Base-by-base conservation (phyloP, 2,329 filamentous ascomycete genomes). In the Albophoma yamanashiensis region DNA sequence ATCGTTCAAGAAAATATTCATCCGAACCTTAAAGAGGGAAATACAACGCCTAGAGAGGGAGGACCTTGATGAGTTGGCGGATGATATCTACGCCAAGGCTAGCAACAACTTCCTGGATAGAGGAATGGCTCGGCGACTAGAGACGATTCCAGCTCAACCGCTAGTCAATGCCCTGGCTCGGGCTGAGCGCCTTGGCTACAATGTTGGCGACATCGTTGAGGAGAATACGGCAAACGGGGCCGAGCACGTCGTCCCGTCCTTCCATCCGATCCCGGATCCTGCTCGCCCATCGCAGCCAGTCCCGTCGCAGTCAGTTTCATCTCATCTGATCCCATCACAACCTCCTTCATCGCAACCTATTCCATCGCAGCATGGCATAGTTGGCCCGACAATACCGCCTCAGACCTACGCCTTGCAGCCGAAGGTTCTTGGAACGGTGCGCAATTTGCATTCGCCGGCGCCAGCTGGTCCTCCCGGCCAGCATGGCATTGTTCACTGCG, bases 171-270 rank as follows among this genome's bases (percentile, higher is more conserved):
- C 81, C 17, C 74, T 85, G 25, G 82, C 82, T 2, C 74, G 78
- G 42, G 81, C 82, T 1, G 80, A 83, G 64, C 79, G 83, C 2
- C 75, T 85, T 0, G 83, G 83, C 2, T 85, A 85, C 59, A 78
- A 83, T 57, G 71, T 74, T 0, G 70, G 73, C 39, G 82, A 85
- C 59, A 72, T 81, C 3, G 71, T 82, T 15, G 75, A 79, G 39
- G 76, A 79, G 57, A 70, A 62, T 45, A 68, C 61, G 14, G 62
- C 64, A 17, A 59, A 65, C 43, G 64, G 66, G 15, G 58, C 36
- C 39, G 76, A 79, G 61, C 71, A 69, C 34, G 73, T 78, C 22
- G 73, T 78, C 27, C 73, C 74, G 2, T 70, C 70, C 7, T 36
- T 67, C 36, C 56, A 55, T 4, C 65, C 47, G 58, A 63, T 47